These are phyloP conservation scores for Avena atlantica DNA, from an alignment of 176 grass and related monocot species.

Conservation along the genomic window DNA sequence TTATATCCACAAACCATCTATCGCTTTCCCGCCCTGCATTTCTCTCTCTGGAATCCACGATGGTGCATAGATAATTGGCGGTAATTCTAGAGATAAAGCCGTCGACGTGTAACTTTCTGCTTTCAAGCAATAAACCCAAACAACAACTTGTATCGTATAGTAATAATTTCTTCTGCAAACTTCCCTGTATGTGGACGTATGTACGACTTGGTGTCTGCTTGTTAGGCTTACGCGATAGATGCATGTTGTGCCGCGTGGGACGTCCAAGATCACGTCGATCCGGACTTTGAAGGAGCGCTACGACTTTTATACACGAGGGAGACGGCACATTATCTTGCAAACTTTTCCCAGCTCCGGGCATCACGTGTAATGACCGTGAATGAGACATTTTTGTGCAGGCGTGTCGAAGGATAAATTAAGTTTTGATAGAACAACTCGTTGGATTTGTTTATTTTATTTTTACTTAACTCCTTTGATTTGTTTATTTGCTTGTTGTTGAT, in stretches of 20 bases:
- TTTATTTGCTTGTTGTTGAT: not conserved
- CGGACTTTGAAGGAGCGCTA: not conserved
- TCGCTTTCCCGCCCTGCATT: not conserved
- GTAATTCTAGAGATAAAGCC: not conserved
- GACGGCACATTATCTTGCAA: not conserved
- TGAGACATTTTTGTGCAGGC: not conserved
- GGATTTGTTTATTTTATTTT: not conserved
- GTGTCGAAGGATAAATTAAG: not conserved
- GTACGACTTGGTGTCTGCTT: not conserved
- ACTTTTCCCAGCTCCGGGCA: not conserved
- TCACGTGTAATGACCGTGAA: not conserved
- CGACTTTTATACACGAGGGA: constrained; percentile 1
- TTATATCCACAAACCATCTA: not conserved
- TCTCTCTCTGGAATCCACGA: not conserved
- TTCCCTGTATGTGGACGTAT: not conserved
- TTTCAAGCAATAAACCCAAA: not conserved
- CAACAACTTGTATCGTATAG: not conserved
- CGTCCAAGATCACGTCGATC: not conserved
- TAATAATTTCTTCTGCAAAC: not conserved
- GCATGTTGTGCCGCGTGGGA: not conserved
- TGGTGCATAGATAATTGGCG: not conserved
- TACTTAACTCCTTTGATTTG: not conserved
- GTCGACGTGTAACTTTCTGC: not conserved
- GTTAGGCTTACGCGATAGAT: not conserved
- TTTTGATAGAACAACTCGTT: not conserved